Evolutionary conservation across 805 yeast species (phyloP), one percentile per base, ranked within the genome.

Genomic region (Starmerella scarabaei): DNA sequence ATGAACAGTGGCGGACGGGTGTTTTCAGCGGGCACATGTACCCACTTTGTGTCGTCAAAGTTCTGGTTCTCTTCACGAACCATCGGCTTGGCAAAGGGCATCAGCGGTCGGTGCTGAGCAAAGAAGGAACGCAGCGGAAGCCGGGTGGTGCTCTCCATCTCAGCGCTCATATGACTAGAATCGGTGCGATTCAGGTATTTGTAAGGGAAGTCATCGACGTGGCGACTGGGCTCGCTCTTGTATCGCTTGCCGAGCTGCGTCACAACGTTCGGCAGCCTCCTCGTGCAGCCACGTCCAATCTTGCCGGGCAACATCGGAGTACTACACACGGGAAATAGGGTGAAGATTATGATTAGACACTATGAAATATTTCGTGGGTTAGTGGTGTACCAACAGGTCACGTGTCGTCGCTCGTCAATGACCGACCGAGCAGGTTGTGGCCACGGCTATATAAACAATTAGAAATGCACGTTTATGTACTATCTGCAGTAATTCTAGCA

Each of bases 71-170:
- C 11, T 11, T 21, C n/a, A 16, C 15, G 30, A 12, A 21, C 27
- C 3, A 35, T 32, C 5, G 51, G 48, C 26, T 35, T 29, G 17
- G 49, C 56, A 40, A 64, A 60, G 11, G 68, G 66, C 44, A 67
- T 49, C 29, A 68, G 51, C 2, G 72, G 72, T 27, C 65, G 59
- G 47, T 66, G 65, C 12, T 71, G 69, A 11, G 71, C 68, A 48
- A 66, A 64, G 29, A 68, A 52, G 2, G 69, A 65, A 32, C 65
- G 67, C 18, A 51, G 46, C 20, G 58, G 54, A 17, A 56, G 50
- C n/a, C 36, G 4, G 5, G 44, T 29, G 7, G 53, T 41, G 40
- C 43, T 37, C 33, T 44, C 52, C 40, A 49, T 43, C 38, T 41
- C 44, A 21, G 52, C 54, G 36, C 47, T 47, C 53, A 49, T 46